phyloP scores from a whole-genome alignment of 2,329 filamentous ascomycete species.

The Hymenoscyphus repandus region DNA sequence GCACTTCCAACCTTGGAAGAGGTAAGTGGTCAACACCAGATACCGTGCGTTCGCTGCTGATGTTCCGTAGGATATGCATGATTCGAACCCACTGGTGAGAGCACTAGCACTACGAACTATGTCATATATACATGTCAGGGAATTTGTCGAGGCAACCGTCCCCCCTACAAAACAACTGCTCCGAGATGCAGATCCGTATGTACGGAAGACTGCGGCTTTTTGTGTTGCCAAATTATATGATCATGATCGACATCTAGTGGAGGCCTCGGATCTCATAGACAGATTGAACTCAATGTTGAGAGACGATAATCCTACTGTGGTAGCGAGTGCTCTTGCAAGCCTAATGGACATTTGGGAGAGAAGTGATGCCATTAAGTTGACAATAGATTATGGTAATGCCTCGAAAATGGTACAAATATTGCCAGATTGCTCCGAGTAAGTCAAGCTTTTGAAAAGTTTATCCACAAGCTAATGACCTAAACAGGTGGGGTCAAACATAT shows the following conservation, averaged over 20 bases:
- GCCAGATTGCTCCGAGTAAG: conserved; percentile 93
- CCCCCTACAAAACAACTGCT: conserved; percentile 78
- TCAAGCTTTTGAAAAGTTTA: conserved; percentile 14
- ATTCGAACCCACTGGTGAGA: conserved; percentile 84
- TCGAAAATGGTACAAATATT: conserved; percentile 97
- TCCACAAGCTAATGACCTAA: conserved; percentile 1
- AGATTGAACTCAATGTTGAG: conserved; percentile 81
- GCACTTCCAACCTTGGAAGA: conserved; percentile 82
- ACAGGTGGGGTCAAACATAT: conserved; percentile 96
- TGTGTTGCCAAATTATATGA: conserved; percentile 98
- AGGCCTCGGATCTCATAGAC: conserved; percentile 87
- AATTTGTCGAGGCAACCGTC: conserved; percentile 90
- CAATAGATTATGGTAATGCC: conserved; percentile 94
- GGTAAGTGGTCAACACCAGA: conserved; percentile 41
- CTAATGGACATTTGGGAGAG: conserved; percentile 98
- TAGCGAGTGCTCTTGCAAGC: conserved; percentile 84
- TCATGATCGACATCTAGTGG: conserved; percentile 85
- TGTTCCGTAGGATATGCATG: conserved; percentile 73
- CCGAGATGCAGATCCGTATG: conserved; percentile 85
- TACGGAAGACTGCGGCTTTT: conserved; percentile 94
- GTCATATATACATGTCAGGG: conserved; percentile 93
- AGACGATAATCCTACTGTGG: conserved; percentile 96
- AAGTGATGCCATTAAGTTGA: conserved; percentile 95
- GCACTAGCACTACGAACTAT: conserved; percentile 91
- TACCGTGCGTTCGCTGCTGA: conserved; percentile 1